Conservation (phyloP, 805 yeast species). For the Naumovozyma dairenensis region DNA sequence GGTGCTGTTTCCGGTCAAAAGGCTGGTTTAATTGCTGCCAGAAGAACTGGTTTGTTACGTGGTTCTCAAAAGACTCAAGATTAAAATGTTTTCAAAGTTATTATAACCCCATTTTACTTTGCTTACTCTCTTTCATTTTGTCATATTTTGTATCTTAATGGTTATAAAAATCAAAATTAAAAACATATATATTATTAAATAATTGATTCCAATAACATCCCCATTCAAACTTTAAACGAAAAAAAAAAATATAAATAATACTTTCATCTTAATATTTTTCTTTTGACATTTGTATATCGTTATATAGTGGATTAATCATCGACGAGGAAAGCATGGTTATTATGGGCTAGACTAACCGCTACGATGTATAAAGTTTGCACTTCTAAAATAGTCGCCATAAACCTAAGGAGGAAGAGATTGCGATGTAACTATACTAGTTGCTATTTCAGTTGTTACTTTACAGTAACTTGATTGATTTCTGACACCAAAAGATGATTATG, state of each 20-base stretch:
- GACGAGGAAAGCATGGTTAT: too few species aligned
- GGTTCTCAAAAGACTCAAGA: slow-evolving; percentile 95
- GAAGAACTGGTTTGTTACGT: slow-evolving; percentile 99
- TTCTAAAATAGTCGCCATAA: too few species aligned
- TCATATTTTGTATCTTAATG: slow-evolving; percentile 13
- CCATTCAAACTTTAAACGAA: neutral
- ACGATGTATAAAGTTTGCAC: too few species aligned
- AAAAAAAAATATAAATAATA: neutral
- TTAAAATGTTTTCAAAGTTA: slow-evolving; percentile 33
- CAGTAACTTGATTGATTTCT: too few species aligned
- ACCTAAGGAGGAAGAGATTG: too few species aligned
- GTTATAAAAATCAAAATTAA: slow-evolving; percentile 6
- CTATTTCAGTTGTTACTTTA: too few species aligned
- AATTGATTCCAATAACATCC: neutral
- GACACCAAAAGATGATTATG: too few species aligned
- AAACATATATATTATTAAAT: slow-evolving; percentile 3
- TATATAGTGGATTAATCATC: too few species aligned
- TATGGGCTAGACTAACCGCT: too few species aligned
- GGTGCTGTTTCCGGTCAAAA: slow-evolving; percentile 99
- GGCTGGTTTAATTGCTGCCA: slow-evolving; percentile 99
- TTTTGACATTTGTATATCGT: too few species aligned
- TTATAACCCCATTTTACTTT: slow-evolving; percentile 3
- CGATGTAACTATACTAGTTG: too few species aligned
- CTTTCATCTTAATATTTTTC: too few species aligned
- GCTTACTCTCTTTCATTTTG: slow-evolving; percentile 2